phyloP scores from a whole-genome alignment of 805 yeast species.

The Metschnikowia proteae region DNA sequence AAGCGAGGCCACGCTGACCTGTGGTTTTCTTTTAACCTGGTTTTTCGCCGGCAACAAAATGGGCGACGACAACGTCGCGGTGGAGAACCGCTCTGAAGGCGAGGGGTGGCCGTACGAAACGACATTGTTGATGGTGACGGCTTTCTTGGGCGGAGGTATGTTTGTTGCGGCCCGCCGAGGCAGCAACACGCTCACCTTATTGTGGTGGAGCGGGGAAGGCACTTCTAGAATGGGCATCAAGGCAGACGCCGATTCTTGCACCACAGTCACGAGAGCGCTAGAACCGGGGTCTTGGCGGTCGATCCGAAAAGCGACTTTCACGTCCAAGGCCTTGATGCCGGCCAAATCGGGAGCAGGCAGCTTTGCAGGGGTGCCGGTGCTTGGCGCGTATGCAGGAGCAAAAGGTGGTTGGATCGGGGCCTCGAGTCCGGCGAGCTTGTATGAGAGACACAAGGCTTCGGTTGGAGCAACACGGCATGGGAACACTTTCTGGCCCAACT shows the following conservation, averaged over 20 bases:
- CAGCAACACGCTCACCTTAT: constrained; percentile 4
- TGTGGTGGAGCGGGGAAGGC: constrained; percentile 34
- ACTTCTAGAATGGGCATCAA: constrained; percentile 41
- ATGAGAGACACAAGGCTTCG: constrained; percentile 13
- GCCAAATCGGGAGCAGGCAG: constrained; percentile 14
- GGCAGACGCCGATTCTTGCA: constrained; percentile 30
- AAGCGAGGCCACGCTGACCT: constrained; percentile 5
- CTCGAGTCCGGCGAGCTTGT: constrained; percentile 25
- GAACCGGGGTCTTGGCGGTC: constrained; percentile 13
- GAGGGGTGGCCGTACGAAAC: constrained; percentile 9
- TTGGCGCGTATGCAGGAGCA: background rate
- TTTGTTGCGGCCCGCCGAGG: constrained; percentile 1
- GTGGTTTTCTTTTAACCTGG: constrained; percentile 3
- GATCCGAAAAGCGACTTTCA: constrained; percentile 26
- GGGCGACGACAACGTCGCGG: constrained; percentile 8
- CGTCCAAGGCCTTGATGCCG: constrained; percentile 25
- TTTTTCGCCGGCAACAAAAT: constrained; percentile 3
- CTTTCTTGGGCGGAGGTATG: constrained; percentile 11
- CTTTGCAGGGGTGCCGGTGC: background rate
- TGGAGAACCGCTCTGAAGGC: background rate
- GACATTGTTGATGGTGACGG: constrained; percentile 22
- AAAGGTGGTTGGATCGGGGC: background rate
- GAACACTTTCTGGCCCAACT: constrained; percentile 12
- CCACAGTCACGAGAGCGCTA: constrained; percentile 15
- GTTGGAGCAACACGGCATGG: constrained; percentile 10